These are phyloP conservation scores for Cyclotella sp. DNA, from an alignment of 108 stramenopile species.

Conservation along the genomic window DNA sequence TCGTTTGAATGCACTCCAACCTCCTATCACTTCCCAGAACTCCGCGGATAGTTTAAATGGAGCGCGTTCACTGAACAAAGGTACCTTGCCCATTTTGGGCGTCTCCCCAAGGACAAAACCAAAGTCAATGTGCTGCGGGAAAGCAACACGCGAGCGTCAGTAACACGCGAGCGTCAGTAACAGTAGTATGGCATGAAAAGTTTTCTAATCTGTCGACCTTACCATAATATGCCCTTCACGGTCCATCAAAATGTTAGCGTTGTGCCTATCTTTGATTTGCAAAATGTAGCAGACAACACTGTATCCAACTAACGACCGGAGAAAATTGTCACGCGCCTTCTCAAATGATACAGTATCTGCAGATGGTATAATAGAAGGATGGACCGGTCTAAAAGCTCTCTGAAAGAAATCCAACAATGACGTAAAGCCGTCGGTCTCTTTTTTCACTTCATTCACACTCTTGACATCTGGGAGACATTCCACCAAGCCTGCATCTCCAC, in stretches of 20 bases:
- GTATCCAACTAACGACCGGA: slow-evolving; percentile 89
- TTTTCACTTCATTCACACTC: slow-evolving; percentile 90
- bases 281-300: slow-evolving; percentile 94
- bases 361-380: slow-evolving; percentile 41
- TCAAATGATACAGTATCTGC: slow-evolving; percentile 61
- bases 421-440: slow-evolving; percentile 76
- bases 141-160: slow-evolving; percentile 40
- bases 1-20: slow-evolving; percentile 75
- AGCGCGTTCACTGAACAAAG: slow-evolving; percentile 88
- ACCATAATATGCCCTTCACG: slow-evolving; percentile 58
- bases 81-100: slow-evolving; percentile 92
- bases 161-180: slow-evolving; percentile 18
- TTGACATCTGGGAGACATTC: slow-evolving; percentile 89
- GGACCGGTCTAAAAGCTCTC: slow-evolving; percentile 73
- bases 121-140: slow-evolving; percentile 92
- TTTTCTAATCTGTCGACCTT: neutral
- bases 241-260: slow-evolving; percentile 96
- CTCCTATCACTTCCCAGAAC: slow-evolving; percentile 95
- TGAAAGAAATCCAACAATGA: slow-evolving; percentile 79
- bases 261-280: slow-evolving; percentile 98
- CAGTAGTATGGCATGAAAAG: neutral
- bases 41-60: slow-evolving; percentile 94
- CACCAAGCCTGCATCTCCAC: slow-evolving; percentile 85
- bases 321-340: slow-evolving; percentile 88
- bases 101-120: slow-evolving; percentile 96